Percentiles rank a stretch among this genome's conserved stretches.
Evolutionary conservation across 2,329 filamentous ascomycete genomes (phyloP).

Genomic region (Paracorniculantispora psalliotae): DNA sequence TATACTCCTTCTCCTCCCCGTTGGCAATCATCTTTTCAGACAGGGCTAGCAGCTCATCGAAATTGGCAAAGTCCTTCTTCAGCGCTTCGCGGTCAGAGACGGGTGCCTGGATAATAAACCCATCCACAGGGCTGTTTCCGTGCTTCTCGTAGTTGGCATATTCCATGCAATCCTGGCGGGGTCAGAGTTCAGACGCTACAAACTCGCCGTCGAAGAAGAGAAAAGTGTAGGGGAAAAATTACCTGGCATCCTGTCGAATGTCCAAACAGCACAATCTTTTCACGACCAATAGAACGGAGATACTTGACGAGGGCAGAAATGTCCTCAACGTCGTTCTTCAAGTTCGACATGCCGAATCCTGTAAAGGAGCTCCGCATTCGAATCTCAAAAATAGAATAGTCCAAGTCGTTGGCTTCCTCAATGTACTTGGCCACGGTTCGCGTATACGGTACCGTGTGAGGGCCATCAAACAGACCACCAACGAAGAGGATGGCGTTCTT

Average conservation of each 20-base stretch:
- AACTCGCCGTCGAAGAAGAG: too few relatives aligned
- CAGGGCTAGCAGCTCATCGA: slow-evolving; percentile 41
- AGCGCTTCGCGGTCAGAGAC: slow-evolving; percentile 71
- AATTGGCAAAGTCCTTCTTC: slow-evolving; percentile 38
- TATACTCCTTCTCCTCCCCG: slow-evolving; percentile 49
- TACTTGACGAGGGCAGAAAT: slow-evolving; percentile 49
- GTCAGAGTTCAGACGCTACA: neutral
- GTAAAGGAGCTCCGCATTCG: slow-evolving; percentile 50
- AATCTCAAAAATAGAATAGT: slow-evolving; percentile 53
- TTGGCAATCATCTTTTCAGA: slow-evolving; percentile 51
- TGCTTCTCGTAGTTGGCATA: slow-evolving; percentile 43
- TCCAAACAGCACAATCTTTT: slow-evolving; percentile 51
- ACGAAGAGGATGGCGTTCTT: slow-evolving; percentile 63
- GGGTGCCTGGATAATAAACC: slow-evolving; percentile 73
- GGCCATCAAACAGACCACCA: slow-evolving; percentile 65
- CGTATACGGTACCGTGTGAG: slow-evolving; percentile 58
- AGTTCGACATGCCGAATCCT: slow-evolving; percentile 46
- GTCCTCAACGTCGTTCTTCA: slow-evolving; percentile 50
- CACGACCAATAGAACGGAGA: slow-evolving; percentile 44
- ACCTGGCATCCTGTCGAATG: slow-evolving; percentile 57
- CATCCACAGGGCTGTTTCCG: slow-evolving; percentile 56
- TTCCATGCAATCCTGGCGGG: slow-evolving; percentile 46
- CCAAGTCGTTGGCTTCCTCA: slow-evolving; percentile 30
- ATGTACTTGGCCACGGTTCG: slow-evolving; percentile 42
- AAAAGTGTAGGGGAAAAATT: slow-evolving; percentile 16